Evolutionary conservation across 1,284 basidiomycete genomes (phyloP).

Genomic region (Earliella scabrosa): DNA sequence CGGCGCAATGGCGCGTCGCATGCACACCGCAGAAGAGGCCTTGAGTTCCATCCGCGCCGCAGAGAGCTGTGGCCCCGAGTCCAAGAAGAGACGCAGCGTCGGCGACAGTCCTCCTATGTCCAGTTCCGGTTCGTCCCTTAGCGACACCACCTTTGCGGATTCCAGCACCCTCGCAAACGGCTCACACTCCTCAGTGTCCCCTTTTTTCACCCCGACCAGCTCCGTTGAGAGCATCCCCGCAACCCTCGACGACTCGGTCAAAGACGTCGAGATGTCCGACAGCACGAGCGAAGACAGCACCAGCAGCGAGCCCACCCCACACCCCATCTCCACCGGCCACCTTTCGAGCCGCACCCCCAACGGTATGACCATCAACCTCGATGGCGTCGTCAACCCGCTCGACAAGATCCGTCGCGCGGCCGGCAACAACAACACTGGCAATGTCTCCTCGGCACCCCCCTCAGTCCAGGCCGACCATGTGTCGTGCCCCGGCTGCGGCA

Average conservation of each 20-base stretch:
- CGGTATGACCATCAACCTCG: conserved; percentile 45
- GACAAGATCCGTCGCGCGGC: conserved; percentile 32
- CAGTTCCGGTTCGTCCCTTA: conserved; percentile 28
- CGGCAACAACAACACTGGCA: conserved; percentile 26
- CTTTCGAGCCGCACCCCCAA: conserved; percentile 31
- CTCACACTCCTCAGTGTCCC: conserved; percentile 26
- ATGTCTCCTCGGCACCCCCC: conserved; percentile 45
- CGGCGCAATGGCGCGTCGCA: conserved; percentile 55
- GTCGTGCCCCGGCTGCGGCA: conserved; percentile 55
- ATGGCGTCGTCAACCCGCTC: conserved; percentile 45
- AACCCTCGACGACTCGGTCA: conserved; percentile 35
- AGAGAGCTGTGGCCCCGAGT: conserved; percentile 46
- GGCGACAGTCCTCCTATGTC: conserved; percentile 41
- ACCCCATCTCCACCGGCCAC: conserved; percentile 5
- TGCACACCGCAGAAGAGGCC: conserved; percentile 63
- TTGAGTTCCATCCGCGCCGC: conserved; percentile 43
- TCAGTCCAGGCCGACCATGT: conserved; percentile 44
- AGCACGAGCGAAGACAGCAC: conserved; percentile 16
- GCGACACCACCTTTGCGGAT: conserved; percentile 24
- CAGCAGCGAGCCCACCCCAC: conserved; percentile 31
- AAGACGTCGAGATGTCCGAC: conserved; percentile 36
- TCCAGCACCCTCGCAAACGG: conserved; percentile 28
- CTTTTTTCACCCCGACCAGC: conserved; percentile 38
- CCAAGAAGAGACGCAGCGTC: conserved; percentile 54
- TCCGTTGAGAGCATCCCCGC: conserved; percentile 48